Conservation (phyloP, 169 alveolate genomes). For the Theileria parva region DNA sequence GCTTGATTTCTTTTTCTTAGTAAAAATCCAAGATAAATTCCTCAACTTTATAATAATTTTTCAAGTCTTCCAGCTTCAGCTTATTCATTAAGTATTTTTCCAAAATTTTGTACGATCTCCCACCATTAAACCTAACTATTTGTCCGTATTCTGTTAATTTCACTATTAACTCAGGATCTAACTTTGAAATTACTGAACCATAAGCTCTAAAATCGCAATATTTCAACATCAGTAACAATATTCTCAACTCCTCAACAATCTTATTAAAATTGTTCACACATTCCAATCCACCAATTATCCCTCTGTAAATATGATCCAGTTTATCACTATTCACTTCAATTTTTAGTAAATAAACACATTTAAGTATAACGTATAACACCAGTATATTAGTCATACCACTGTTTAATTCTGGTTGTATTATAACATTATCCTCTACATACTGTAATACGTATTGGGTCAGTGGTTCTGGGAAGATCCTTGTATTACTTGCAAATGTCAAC, state of each 20-base stretch:
- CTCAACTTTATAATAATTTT: slow-evolving; percentile 19
- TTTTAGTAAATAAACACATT: slow-evolving; percentile 27
- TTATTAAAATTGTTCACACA: background rate
- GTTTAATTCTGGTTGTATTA: background rate
- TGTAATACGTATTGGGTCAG: slow-evolving; percentile 28
- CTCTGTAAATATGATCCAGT: background rate
- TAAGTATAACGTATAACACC: background rate
- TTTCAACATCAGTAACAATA: background rate
- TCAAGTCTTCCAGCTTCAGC: slow-evolving; percentile 13
- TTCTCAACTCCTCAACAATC: background rate
- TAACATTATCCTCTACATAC: slow-evolving; percentile 28
- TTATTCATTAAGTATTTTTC: background rate
- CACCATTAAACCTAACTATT: background rate
- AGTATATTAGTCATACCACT: background rate
- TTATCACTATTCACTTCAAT: slow-evolving; percentile 13
- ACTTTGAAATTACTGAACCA: background rate
- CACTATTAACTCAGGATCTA: background rate
- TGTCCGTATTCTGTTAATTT: background rate
- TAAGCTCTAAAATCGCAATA: background rate
- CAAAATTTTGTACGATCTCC: background rate
- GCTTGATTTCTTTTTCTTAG: slow-evolving; percentile 28
- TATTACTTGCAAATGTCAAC: slow-evolving; percentile 27
- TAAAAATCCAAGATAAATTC: slow-evolving; percentile 51
- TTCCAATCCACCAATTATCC: background rate
- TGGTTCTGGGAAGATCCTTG: slow-evolving; percentile 29